Evolutionary conservation across 768 basidiomycete genomes (phyloP).

Genomic region (Naganishia vishniacii): DNA sequence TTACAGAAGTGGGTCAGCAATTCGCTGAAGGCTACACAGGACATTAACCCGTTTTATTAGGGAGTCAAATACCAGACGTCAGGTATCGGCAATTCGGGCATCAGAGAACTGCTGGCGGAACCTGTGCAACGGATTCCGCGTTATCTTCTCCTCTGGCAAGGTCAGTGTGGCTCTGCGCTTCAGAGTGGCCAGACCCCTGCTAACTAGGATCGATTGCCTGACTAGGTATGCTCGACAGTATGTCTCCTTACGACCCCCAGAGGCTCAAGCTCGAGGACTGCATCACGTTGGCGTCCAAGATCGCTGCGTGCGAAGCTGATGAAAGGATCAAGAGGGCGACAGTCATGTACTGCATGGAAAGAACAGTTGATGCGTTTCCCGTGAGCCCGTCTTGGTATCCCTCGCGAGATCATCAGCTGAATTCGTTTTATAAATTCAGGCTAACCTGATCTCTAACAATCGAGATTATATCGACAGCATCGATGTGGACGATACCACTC

Average conservation of each 20-base stretch:
- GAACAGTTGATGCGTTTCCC: constrained; percentile 85
- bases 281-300: constrained; percentile 78
- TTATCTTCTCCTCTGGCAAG: constrained; percentile 82
- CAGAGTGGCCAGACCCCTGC: background rate
- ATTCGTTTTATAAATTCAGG: constrained; percentile 43
- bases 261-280: constrained; percentile 73
- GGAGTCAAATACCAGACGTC: constrained; percentile 59
- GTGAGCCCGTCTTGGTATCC: constrained; percentile 39
- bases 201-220: background rate
- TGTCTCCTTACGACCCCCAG: constrained; percentile 72
- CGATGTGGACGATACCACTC: constrained; percentile 71
- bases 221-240: constrained; percentile 77
- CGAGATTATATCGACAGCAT: constrained; percentile 85
- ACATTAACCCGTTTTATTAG: constrained; percentile 26
- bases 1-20: constrained; percentile 66
- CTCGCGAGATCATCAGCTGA: background rate
- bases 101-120: constrained; percentile 89
- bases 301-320: constrained; percentile 85
- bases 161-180: constrained; percentile 41
- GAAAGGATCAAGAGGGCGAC: constrained; percentile 84
- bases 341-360: constrained; percentile 74
- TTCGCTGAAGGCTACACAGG: background rate
- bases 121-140: constrained; percentile 92
- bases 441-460: constrained; percentile 78
- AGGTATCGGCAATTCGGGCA: constrained; percentile 67